phyloP scores from a whole-genome alignment of 108 stramenopile species.

The Fragilariopsis cylindrus region DNA sequence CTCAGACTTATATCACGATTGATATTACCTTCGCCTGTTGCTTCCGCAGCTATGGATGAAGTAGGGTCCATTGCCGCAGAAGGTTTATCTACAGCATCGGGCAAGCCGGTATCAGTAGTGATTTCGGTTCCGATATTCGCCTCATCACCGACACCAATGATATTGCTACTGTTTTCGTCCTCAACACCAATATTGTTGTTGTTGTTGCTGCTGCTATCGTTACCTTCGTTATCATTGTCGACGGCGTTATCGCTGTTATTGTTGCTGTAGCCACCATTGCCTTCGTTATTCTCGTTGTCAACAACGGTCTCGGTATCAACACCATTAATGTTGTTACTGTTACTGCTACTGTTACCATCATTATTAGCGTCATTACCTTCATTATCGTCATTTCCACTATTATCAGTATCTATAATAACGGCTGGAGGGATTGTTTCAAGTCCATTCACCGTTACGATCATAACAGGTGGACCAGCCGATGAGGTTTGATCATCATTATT shows the following conservation, averaged over 20 bases:
- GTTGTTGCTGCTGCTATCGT: neutral
- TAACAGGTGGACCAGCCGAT: neutral
- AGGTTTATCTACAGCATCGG: neutral
- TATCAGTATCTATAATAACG: neutral
- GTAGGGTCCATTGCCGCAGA: neutral
- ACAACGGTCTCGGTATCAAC: neutral
- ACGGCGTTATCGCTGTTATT: neutral
- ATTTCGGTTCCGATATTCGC: neutral
- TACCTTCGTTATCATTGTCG: neutral
- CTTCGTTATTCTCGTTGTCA: neutral
- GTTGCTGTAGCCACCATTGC: neutral
- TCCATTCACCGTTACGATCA: conserved; percentile 9
- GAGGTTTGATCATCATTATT: neutral
- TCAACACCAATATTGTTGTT: neutral
- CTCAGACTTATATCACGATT: neutral
- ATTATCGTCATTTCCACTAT: neutral
- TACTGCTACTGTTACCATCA: neutral
- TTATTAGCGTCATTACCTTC: neutral
- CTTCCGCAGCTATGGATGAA: neutral
- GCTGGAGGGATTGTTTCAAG: neutral
- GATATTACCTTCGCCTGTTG: neutral
- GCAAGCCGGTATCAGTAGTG: neutral
- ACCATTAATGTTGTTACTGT: neutral
- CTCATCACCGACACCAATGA: neutral
- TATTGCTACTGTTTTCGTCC: neutral